These are phyloP conservation scores for Aspergillus puulaauensis DNA, from an alignment of 2,329 filamentous ascomycete genomes.

Conservation along the genomic window DNA sequence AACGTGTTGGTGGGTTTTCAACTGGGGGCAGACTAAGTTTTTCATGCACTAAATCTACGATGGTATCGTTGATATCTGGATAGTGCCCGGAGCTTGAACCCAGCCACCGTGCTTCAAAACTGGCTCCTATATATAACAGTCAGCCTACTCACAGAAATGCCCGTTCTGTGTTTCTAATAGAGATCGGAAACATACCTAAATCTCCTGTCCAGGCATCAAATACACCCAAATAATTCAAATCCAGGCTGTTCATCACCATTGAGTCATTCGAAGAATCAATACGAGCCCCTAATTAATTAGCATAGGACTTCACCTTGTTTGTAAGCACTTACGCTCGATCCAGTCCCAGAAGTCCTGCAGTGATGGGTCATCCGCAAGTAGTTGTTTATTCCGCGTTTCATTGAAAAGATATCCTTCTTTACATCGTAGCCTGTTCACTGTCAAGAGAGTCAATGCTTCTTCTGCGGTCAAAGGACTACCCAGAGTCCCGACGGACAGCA, in stretches of 20 bases:
- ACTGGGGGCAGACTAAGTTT: conserved; percentile 52
- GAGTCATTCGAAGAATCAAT: conserved; percentile 45
- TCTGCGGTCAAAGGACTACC: conserved; percentile 32
- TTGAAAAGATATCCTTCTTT: conserved; percentile 56
- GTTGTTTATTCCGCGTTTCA: conserved; percentile 53
- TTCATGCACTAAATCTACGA: conserved; percentile 51
- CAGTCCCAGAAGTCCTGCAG: conserved; percentile 61
- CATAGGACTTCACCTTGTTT: not conserved
- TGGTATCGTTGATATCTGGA: conserved; percentile 36
- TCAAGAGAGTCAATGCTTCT: conserved; percentile 42
- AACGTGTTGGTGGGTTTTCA: conserved; percentile 52
- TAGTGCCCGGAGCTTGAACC: conserved; percentile 24
- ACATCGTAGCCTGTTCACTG: conserved; percentile 49
- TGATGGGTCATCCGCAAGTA: conserved; percentile 56
- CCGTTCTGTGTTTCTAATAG: not conserved
- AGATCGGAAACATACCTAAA: conserved; percentile 40
- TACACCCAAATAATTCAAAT: conserved; percentile 62
- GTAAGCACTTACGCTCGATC: conserved; percentile 47
- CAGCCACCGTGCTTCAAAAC: conserved; percentile 31
- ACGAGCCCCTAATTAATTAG: conserved; percentile 36
- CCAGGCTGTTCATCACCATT: conserved; percentile 57
- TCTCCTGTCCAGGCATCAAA: conserved; percentile 59
- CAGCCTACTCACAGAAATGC: not conserved
- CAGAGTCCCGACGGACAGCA: conserved; percentile 29
- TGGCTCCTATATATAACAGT: conserved; percentile 27